Percentiles rank a stretch among this genome's conserved stretches.
phyloP scores from a whole-genome alignment of 257 asterid species.

The Verbena officinalis region DNA sequence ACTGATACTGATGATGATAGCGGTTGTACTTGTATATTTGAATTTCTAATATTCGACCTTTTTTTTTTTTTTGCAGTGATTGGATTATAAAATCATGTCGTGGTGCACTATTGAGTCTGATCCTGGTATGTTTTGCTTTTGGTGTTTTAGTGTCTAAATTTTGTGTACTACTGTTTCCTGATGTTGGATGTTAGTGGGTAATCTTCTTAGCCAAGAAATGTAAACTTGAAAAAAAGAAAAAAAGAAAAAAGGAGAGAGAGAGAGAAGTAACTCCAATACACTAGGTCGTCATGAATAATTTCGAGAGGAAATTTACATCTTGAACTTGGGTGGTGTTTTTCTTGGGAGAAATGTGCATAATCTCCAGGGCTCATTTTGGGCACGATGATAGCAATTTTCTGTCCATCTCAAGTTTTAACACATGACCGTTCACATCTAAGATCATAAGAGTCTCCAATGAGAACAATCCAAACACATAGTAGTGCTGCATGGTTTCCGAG shows the following conservation, averaged over 20 bases:
- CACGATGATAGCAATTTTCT: neutral
- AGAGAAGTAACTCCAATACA: neutral
- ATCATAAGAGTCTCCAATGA: too few relatives aligned
- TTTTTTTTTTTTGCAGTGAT: conserved; percentile 37
- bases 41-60: conserved; percentile 29
- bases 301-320: neutral
- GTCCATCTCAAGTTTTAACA: neutral
- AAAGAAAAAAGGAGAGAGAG: too few relatives aligned
- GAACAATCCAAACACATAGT: too few relatives aligned
- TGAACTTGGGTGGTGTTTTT: neutral
- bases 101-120: conserved; percentile 99
- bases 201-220: too few relatives aligned
- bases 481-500: too few relatives aligned
- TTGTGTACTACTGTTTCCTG: conserved; percentile 5
- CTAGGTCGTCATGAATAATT: neutral
- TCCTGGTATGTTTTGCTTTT: conserved; percentile 67
- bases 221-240: neutral
- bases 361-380: conserved; percentile 1
- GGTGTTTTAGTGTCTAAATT: conserved; percentile 2
- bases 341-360: conserved; percentile 3
- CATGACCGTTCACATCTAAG: too few relatives aligned
- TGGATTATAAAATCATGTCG: conserved; percentile 63
- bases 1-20: neutral
- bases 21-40: conserved; percentile 7
- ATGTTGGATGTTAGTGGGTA: neutral